Conservation (phyloP, 305 asterid genomes). For the Fraxinus sp. region DNA sequence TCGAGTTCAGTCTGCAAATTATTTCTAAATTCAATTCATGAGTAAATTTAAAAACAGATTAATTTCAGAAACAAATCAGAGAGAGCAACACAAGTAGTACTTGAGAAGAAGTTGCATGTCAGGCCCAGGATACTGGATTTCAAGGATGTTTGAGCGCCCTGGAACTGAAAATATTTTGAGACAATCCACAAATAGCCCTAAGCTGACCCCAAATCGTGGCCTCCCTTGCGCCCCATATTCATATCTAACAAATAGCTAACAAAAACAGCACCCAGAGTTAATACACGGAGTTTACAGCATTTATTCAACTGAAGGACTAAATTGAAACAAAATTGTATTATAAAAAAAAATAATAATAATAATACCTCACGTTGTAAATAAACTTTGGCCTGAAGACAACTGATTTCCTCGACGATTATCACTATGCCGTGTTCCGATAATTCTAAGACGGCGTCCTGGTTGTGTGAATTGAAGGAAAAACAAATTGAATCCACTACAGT, state of each 20-base stretch:
- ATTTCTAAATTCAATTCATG: neutral
- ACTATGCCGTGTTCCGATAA: constrained; percentile 90
- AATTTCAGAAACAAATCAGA: neutral
- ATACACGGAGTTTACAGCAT: neutral
- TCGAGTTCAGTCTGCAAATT: neutral
- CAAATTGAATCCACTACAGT: neutral
- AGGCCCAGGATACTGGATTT: constrained; percentile 86
- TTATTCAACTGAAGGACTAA: neutral
- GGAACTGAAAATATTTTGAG: constrained; percentile 80
- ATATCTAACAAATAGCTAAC: constrained; percentile 68
- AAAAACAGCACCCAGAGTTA: neutral
- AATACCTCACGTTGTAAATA: constrained; percentile 84
- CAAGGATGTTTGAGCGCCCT: constrained; percentile 60
- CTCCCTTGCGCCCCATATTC: constrained; percentile 75
- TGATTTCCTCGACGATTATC: constrained; percentile 82
- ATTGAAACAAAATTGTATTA: neutral
- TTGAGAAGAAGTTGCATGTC: constrained; percentile 92
- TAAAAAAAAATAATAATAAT: neutral
- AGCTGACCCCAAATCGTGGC: constrained; percentile 88
- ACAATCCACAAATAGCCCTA: constrained; percentile 82
- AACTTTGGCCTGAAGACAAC: constrained; percentile 95
- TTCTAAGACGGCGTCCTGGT: constrained; percentile 80
- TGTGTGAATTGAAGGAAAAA: constrained; percentile 4
- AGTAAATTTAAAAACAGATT: neutral
- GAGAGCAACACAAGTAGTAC: constrained; percentile 27